Conservation (phyloP, 140 eudicot species). For the Anethum foeniculum region DNA sequence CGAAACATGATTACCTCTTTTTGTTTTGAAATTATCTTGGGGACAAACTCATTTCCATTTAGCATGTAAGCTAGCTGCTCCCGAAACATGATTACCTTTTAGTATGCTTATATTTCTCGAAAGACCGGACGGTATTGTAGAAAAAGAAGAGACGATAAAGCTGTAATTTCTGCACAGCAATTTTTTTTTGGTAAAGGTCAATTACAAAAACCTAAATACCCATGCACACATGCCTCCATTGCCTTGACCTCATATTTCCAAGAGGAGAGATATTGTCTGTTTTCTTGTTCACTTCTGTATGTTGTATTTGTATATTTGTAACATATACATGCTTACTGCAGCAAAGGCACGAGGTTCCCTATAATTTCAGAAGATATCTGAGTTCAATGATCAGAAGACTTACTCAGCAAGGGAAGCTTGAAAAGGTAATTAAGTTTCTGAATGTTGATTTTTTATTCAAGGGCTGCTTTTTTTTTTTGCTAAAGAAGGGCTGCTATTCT, state of each 20-base stretch:
- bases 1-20: not conserved
- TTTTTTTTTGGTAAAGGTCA: not conserved
- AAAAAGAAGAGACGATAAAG: not conserved
- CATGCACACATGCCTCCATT: not conserved
- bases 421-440: slow-evolving; percentile 32
- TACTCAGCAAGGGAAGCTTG: slow-evolving; percentile 33
- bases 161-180: not conserved
- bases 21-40: not conserved
- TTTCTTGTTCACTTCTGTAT: not conserved
- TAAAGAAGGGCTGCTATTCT: not conserved
- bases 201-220: no score
- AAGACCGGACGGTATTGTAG: not conserved
- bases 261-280: not conserved
- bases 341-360: slow-evolving; percentile 36
- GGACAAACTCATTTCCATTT: not conserved
- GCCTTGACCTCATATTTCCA: not conserved
- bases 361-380: slow-evolving; percentile 24
- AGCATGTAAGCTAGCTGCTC: not conserved
- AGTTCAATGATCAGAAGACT: slow-evolving; percentile 39
- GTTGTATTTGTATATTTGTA: not conserved
- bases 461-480: not conserved
- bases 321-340: slow-evolving; percentile 21
- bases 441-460: not conserved
- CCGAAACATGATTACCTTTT: not conserved
- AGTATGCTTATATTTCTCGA: not conserved